These are phyloP conservation scores for Globisporangium canariense DNA, from an alignment of 352 stramenopile genomes.

Conservation along the genomic window DNA sequence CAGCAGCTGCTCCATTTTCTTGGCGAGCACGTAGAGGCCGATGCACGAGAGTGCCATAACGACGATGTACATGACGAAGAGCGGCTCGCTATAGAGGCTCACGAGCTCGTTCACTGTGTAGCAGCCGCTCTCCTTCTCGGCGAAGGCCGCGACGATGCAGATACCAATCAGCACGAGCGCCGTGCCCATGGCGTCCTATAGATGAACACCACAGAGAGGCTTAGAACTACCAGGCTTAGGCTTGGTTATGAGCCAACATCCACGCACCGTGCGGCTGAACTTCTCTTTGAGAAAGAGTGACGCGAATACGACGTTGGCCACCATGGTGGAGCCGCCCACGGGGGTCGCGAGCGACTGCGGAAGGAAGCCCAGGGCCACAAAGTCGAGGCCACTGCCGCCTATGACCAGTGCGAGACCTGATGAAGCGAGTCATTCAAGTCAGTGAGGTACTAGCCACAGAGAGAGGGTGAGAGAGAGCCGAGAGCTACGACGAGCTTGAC, in stretches of 20 bases:
- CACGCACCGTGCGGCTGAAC: slow-evolving; percentile 39
- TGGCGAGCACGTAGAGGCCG: slow-evolving; percentile 32
- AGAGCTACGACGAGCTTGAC: no score
- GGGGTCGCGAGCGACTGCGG: slow-evolving; percentile 79
- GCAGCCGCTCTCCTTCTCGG: slow-evolving; percentile 67
- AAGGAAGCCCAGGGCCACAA: slow-evolving; percentile 74
- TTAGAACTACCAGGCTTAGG: not conserved
- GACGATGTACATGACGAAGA: slow-evolving; percentile 66
- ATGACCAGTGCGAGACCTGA: slow-evolving; percentile 61
- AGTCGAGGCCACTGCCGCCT: slow-evolving; percentile 67
- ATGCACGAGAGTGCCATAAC: slow-evolving; percentile 42
- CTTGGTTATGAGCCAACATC: not conserved
- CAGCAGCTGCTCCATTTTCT: slow-evolving; percentile 43
- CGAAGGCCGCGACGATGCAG: slow-evolving; percentile 75
- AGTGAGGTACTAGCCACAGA: not conserved
- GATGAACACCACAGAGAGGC: not conserved
- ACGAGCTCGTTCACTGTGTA: slow-evolving; percentile 79
- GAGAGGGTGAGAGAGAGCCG: not conserved
- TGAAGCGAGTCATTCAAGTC: no score
- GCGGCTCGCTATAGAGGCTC: slow-evolving; percentile 51
- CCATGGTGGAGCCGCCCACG: slow-evolving; percentile 76
- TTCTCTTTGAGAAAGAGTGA: slow-evolving; percentile 75
- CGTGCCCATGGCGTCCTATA: slow-evolving; percentile 57
- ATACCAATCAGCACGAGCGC: slow-evolving; percentile 66
- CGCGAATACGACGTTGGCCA: slow-evolving; percentile 83